Evolutionary conservation across 768 basidiomycete genomes (phyloP), one percentile per base, ranked within the genome.

Genomic region (Leccinum barrowsii): DNA sequence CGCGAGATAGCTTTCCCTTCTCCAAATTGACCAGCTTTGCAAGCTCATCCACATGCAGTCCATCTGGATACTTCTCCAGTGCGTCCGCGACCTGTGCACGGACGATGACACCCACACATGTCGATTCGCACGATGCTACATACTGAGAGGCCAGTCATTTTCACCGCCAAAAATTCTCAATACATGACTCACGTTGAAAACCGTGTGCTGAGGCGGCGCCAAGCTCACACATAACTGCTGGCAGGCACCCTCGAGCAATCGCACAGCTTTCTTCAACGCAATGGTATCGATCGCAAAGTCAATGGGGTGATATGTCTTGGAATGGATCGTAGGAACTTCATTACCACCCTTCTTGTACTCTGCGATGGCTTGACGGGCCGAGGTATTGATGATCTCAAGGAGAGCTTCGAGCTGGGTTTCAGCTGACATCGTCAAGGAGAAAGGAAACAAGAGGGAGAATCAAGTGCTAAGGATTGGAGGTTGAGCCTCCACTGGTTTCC

Each of bases 331-430:
- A 37, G 68, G 68, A 13, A 67, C 65, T 4, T 62, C 54, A 11
- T 65, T 37, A 1, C 57, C 67, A 0, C 48, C 59, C 17, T 69
- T 69, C 51, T 65, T 71, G 57, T 70, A 71, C 37, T 65, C 67
- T 15, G 57, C 53, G 19, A 70, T 67, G 17, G 64, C 64, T 56
- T 68, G 61, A 5, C 59, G 65, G 21, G 72, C 62, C 12, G 74
- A 64, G 1, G 61, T 58, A 35, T 66, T 69, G 57, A 75, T 71
- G 17, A 75, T 72, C 12, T 60, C 64, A 34, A 75, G 66, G 50
- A 75, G 66, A 47, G 46, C 46, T 22, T 47, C 46, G 19, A 47
- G 46, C 12, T 47, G 46, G 5, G 46, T 21, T 47, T 68, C 66
- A 15, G 50, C 58, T 22, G 65, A 67, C 65, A 67, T 67, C 2